Evolutionary conservation across 257 asterid genomes (phyloP).

Genomic region (Phtheirospermum japonicum): DNA sequence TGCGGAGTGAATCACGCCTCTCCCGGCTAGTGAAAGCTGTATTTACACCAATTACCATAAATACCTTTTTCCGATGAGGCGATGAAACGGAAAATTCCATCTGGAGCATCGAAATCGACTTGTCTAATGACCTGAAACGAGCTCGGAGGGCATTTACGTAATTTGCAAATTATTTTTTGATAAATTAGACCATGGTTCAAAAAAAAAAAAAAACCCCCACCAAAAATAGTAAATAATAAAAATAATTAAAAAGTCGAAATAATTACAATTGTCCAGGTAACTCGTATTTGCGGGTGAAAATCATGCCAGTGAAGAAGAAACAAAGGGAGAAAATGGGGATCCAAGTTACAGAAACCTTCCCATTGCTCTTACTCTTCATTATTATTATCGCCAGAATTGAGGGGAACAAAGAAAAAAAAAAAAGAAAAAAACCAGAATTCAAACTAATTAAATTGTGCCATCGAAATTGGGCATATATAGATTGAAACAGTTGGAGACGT

Average conservation of each 20-base stretch:
- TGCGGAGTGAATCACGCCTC: conserved; percentile 94
- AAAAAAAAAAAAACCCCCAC: conserved; percentile 32
- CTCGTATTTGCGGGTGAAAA: conserved; percentile 59
- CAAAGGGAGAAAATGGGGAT: conserved; percentile 70
- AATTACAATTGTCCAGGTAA: neutral
- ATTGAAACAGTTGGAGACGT: neutral
- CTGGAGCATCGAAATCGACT: conserved; percentile 90
- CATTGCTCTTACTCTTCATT: conserved; percentile 61
- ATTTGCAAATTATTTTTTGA: neutral
- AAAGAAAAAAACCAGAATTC: neutral
- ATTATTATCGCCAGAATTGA: neutral
- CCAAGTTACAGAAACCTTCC: conserved; percentile 74
- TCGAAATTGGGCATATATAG: neutral
- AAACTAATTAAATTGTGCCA: neutral
- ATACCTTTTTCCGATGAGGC: conserved; percentile 70
- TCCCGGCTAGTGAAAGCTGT: conserved; percentile 96
- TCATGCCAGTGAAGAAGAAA: conserved; percentile 76
- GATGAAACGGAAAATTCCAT: conserved; percentile 87
- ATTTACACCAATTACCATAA: conserved; percentile 94
- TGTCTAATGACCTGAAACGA: conserved; percentile 69
- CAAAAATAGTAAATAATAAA: conserved; percentile 19
- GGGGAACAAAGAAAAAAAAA: neutral
- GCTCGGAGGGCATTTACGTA: neutral
- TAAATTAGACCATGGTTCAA: too few species aligned
- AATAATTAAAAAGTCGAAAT: neutral